Percentiles rank a stretch among this genome's conserved stretches.
These are phyloP conservation scores for Gigaspora rosea DNA, from an alignment of 192 early-diverging fungal species.

Conservation along the genomic window DNA sequence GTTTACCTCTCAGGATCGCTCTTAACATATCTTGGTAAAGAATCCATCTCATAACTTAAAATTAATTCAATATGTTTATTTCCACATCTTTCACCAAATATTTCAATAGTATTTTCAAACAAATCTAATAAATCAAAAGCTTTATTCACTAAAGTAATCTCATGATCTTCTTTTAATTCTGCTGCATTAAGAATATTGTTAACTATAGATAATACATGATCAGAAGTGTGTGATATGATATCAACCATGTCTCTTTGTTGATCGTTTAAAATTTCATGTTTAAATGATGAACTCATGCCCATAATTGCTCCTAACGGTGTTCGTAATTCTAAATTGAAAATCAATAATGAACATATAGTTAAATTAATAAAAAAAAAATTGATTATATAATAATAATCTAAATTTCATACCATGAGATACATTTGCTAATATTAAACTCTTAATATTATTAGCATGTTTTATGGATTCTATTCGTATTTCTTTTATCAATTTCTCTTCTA, in stretches of 20 bases:
- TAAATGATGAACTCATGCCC: slow-evolving; percentile 41
- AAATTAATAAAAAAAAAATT: background rate
- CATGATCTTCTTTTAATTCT: slow-evolving; percentile 43
- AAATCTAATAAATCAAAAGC: slow-evolving; percentile 46
- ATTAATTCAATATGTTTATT: slow-evolving; percentile 10
- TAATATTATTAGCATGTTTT: slow-evolving; percentile 45
- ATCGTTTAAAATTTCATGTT: slow-evolving; percentile 40
- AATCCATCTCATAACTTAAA: no score
- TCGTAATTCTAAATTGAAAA: slow-evolving; percentile 6
- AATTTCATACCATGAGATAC: slow-evolving; percentile 39
- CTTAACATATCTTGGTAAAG: no score
- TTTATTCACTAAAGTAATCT: slow-evolving; percentile 47
- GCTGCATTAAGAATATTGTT: slow-evolving; percentile 47
- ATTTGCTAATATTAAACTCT: slow-evolving; percentile 47
- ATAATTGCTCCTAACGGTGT: slow-evolving; percentile 49
- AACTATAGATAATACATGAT: slow-evolving; percentile 45
- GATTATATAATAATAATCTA: background rate
- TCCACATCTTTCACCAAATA: slow-evolving; percentile 46
- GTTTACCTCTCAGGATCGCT: no score
- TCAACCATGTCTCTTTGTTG: slow-evolving; percentile 50
- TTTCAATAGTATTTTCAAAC: slow-evolving; percentile 44
- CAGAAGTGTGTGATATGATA: slow-evolving; percentile 48
- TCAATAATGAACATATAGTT: background rate
- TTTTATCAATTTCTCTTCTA: slow-evolving; percentile 43
- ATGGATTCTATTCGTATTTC: slow-evolving; percentile 46